Conservation (phyloP, 768 basidiomycete species). For the Suillus occidentalis region DNA sequence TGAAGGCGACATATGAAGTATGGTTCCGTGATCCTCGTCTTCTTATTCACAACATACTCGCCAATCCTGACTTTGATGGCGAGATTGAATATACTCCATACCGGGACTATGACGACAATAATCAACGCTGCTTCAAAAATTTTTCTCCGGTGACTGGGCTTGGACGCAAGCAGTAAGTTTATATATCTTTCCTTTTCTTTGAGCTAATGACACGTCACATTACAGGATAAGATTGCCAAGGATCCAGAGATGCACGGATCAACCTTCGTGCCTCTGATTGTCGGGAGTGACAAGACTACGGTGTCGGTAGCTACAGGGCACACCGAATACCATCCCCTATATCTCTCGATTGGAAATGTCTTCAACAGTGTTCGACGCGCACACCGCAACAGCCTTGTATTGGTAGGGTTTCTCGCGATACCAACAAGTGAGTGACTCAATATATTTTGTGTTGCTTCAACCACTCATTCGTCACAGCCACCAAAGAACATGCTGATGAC, state of each 20-base stretch:
- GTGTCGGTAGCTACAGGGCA: constrained; percentile 33
- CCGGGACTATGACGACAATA: constrained; percentile 12
- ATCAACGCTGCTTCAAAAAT: constrained; percentile 12
- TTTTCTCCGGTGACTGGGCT: constrained; percentile 31
- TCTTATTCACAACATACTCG: constrained; percentile 21
- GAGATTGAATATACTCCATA: constrained; percentile 21
- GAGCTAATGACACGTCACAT: too few relatives aligned
- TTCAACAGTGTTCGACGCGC: constrained; percentile 22
- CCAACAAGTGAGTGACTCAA: neutral
- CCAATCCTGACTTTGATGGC: constrained; percentile 21
- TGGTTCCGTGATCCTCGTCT: constrained; percentile 25
- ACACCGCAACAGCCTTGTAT: constrained; percentile 17
- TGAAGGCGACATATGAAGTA: constrained; percentile 24
- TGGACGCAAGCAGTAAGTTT: constrained; percentile 29
- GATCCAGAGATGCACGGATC: constrained; percentile 28
- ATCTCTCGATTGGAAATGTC: constrained; percentile 20
- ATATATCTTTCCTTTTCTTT: too few relatives aligned
- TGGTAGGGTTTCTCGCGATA: constrained; percentile 26
- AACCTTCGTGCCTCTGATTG: constrained; percentile 33
- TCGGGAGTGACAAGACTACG: constrained; percentile 42
- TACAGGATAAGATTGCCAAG: constrained; percentile 23
- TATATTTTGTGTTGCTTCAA: neutral
- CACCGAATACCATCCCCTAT: constrained; percentile 28
- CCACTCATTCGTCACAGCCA: constrained; percentile 3
- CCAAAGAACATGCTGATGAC: constrained; percentile 15